phyloP scores from a whole-genome alignment of 441 rosid genomes.

The Syzygium malaccense region DNA sequence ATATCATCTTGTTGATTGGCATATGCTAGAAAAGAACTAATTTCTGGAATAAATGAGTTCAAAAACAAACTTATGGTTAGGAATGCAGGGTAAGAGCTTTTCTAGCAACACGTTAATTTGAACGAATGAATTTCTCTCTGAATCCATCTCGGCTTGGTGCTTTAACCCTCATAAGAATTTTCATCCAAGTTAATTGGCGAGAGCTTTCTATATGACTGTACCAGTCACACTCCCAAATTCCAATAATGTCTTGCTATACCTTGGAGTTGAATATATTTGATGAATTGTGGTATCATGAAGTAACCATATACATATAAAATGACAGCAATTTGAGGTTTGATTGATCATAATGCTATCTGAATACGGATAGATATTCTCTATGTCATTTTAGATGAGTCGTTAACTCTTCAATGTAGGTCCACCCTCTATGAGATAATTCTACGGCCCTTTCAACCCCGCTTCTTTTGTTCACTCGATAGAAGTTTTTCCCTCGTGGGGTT shows the following conservation, averaged over 20 bases:
- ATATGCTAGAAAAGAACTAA: not conserved
- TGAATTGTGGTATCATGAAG: not conserved
- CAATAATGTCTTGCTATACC: not conserved
- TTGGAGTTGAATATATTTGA: not conserved
- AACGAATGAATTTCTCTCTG: not conserved
- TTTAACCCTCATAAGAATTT: not conserved
- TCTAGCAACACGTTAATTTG: not conserved
- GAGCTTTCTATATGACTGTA: not conserved
- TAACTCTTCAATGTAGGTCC: not conserved
- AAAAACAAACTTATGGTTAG: not conserved
- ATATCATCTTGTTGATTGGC: not conserved
- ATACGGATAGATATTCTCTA: not conserved
- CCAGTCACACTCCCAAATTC: not conserved
- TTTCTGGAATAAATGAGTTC: not conserved
- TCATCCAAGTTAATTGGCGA: not conserved
- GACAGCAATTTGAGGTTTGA: not conserved
- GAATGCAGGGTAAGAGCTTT: not conserved
- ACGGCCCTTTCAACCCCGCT: not conserved
- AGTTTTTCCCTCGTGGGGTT: not conserved
- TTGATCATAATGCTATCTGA: not conserved
- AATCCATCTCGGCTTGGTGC: not conserved
- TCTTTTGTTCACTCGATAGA: not conserved
- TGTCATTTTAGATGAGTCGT: not conserved
- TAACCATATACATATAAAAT: not conserved
- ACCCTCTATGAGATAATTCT: not conserved